phyloP scores from a whole-genome alignment of 2,329 filamentous ascomycete species.

The Rutstroemia sp. region DNA sequence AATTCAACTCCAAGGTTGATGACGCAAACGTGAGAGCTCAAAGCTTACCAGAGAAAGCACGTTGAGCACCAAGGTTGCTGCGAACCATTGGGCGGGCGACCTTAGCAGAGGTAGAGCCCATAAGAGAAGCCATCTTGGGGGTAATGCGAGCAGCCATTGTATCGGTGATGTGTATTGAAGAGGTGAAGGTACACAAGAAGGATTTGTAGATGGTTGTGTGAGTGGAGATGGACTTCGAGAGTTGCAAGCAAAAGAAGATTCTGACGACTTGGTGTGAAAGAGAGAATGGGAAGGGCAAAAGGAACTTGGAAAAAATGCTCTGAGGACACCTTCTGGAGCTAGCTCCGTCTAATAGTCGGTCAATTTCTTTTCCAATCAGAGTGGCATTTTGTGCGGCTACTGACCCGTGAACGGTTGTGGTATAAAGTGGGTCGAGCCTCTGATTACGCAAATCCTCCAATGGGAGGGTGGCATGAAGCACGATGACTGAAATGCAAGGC shows the following conservation, averaged over 20 bases:
- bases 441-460: background rate
- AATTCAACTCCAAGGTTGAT: constrained; percentile 4
- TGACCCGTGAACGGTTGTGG: background rate
- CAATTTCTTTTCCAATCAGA: background rate
- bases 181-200: constrained; percentile 12
- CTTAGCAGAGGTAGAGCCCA: constrained; percentile 54
- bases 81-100: constrained; percentile 70
- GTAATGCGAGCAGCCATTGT: constrained; percentile 78
- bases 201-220: constrained; percentile 9
- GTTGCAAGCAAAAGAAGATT: constrained; percentile 3
- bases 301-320: constrained; percentile 6
- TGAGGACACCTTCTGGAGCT: constrained; percentile 2
- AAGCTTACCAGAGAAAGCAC: constrained; percentile 64
- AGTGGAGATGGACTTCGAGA: constrained; percentile 9
- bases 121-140: constrained; percentile 69
- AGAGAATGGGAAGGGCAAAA: constrained; percentile 8
- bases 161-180: constrained; percentile 37
- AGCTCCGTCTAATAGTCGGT: constrained; percentile 8
- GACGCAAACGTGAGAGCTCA: background rate
- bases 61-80: constrained; percentile 55
- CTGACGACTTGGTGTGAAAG: constrained; percentile 1
- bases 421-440: constrained; percentile 1
- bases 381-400: background rate
- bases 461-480: background rate
- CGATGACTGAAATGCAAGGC: constrained; percentile 8